A percentile compares a stretch with the other conserved stretches of the same genome.
Evolutionary conservation across 495 filamentous ascomycete genomes (phyloP).

Genomic region (Lichenothelia convexa): DNA sequence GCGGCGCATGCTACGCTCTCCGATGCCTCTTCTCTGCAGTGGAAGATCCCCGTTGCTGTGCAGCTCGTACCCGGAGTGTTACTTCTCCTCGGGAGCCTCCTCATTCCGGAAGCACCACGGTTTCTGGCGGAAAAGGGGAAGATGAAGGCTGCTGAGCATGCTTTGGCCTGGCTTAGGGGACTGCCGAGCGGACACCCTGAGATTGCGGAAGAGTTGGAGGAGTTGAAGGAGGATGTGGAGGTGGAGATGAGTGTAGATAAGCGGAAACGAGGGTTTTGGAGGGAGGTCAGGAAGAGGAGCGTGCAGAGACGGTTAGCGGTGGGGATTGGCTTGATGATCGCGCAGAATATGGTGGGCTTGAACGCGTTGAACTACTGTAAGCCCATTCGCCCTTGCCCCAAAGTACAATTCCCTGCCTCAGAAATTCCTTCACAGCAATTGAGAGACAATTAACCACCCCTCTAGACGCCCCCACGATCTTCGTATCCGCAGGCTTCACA

Average conservation of each 20-base stretch:
- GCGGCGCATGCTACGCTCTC: not conserved
- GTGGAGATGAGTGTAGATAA: not conserved
- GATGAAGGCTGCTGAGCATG: not conserved
- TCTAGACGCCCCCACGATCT: constrained; percentile 6
- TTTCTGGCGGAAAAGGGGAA: constrained; percentile 4
- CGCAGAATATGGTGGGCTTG: constrained; percentile 5
- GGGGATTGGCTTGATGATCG: constrained; percentile 7
- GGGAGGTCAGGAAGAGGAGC: not conserved
- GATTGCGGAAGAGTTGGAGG: not conserved
- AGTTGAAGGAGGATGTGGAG: constrained; percentile 1
- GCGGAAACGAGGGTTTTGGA: not conserved
- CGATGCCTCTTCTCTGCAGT: constrained; percentile 1
- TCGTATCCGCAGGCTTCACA: constrained; percentile 9
- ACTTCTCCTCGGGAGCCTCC: constrained; percentile 4
- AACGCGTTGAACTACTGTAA: constrained; percentile 8
- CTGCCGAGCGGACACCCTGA: not conserved
- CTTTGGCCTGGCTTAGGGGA: constrained; percentile 3
- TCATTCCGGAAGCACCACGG: constrained; percentile 6
- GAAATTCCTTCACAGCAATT: not conserved
- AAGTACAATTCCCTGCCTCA: not conserved
- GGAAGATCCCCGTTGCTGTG: constrained; percentile 8
- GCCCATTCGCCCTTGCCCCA: not conserved
- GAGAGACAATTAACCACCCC: not conserved
- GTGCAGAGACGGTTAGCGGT: constrained; percentile 3
- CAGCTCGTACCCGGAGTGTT: constrained; percentile 10